Percentiles rank a stretch among this genome's conserved stretches.
These are phyloP conservation scores for Apiotrichum akiyoshidainum DNA, from an alignment of 1,284 basidiomycete genomes.

Conservation along the genomic window DNA sequence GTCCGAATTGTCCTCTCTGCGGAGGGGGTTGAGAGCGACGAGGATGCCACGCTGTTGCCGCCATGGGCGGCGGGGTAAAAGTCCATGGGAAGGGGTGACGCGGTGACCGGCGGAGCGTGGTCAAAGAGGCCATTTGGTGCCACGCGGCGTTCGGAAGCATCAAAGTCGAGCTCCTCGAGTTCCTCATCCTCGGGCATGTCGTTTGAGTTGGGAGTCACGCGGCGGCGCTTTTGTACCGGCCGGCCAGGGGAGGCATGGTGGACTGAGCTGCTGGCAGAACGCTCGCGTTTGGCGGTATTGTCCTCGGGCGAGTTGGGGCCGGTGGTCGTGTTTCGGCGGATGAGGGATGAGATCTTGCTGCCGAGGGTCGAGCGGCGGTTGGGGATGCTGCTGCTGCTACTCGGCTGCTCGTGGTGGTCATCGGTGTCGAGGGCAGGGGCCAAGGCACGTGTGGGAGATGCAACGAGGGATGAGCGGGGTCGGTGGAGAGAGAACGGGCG, in stretches of 20 bases:
- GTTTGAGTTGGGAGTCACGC: neutral
- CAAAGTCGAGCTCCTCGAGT: neutral
- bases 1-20: too few relatives aligned
- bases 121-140: too few relatives aligned
- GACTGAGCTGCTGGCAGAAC: constrained; percentile 11
- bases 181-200: constrained; percentile 11
- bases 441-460: too few relatives aligned
- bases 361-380: neutral
- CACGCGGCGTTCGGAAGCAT: neutral
- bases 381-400: neutral
- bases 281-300: constrained; percentile 15
- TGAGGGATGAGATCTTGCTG: neutral
- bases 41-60: neutral
- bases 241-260: constrained; percentile 8
- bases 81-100: too few relatives aligned
- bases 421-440: too few relatives aligned
- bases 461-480: too few relatives aligned
- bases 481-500: too few relatives aligned
- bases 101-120: too few relatives aligned
- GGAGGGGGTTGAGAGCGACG: neutral
- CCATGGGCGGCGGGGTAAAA: too few relatives aligned
- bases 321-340: neutral
- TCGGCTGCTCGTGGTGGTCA: too few relatives aligned
- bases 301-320: neutral
- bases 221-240: constrained; percentile 11